Conservation (phyloP, 352 stramenopile species). For the Globisporangium solare region DNA sequence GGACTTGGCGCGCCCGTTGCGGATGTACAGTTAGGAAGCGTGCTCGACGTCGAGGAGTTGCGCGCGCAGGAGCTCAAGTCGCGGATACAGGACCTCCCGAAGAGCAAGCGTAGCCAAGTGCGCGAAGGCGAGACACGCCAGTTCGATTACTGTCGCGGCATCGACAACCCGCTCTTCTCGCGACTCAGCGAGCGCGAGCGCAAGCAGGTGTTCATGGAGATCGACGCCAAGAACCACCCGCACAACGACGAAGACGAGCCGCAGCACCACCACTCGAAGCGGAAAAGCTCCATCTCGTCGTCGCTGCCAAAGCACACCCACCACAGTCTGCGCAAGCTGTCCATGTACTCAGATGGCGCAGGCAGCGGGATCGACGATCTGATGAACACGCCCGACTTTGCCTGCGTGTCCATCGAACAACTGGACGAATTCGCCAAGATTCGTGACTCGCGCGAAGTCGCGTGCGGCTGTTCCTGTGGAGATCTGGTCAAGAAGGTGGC, state of each 20-base stretch:
- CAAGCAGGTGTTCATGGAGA: conserved; percentile 57
- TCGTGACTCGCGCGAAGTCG: conserved; percentile 68
- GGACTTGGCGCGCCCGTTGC: conserved; percentile 56
- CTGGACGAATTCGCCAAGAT: conserved; percentile 81
- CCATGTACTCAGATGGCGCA: conserved; percentile 3
- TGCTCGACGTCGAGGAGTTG: conserved; percentile 61
- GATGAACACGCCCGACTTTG: conserved; percentile 46
- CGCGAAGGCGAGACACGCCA: conserved; percentile 69
- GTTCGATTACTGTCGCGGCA: conserved; percentile 74
- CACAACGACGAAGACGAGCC: conserved; percentile 18
- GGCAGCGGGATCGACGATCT: conserved; percentile 5
- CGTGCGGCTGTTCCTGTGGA: conserved; percentile 77
- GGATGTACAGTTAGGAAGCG: conserved; percentile 66
- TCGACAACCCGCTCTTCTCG: conserved; percentile 74
- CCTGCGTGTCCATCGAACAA: conserved; percentile 76
- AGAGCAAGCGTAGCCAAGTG: conserved; percentile 47
- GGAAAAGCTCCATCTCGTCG: conserved; percentile 16
- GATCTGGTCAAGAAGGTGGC: conserved; percentile 77
- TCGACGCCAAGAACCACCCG: conserved; percentile 10
- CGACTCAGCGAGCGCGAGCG: conserved; percentile 66
- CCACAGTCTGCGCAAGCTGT: conserved; percentile 15
- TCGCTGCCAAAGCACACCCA: conserved; percentile 15
- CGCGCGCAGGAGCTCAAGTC: conserved; percentile 44
- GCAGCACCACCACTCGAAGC: conserved; percentile 3
- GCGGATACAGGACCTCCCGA: conserved; percentile 57